A percentile compares a stretch with the other conserved stretches of the same genome.
phyloP scores from a whole-genome alignment of 2,329 filamentous ascomycete genomes.

The Reticulascus tulasneorum region DNA sequence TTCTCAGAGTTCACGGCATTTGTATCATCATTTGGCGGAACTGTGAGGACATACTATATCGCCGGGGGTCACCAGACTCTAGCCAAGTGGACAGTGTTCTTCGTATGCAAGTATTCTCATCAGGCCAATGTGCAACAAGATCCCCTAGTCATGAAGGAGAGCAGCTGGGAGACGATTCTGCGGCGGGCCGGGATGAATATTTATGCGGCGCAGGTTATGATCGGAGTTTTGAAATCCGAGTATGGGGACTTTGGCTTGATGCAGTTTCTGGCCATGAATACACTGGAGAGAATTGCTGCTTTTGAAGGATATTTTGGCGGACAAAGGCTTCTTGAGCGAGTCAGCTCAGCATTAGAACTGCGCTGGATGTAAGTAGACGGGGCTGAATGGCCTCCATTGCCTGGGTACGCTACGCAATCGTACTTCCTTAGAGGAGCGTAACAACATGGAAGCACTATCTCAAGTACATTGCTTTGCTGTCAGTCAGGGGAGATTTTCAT shows the following conservation, averaged over 20 bases:
- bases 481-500: too few species aligned
- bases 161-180: conserved; percentile 34
- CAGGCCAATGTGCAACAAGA: conserved; percentile 23
- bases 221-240: conserved; percentile 19
- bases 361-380: too few species aligned
- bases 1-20: conserved; percentile 51
- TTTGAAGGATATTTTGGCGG: conserved; percentile 23
- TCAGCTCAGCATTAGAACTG: too few species aligned
- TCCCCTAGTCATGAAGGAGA: conserved; percentile 35
- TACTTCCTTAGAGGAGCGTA: too few species aligned
- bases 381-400: too few species aligned
- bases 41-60: conserved; percentile 40
- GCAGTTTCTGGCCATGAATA: conserved; percentile 25
- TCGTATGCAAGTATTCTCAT: conserved; percentile 43
- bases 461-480: too few species aligned
- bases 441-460: too few species aligned
- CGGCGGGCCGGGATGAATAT: conserved; percentile 32
- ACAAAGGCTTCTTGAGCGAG: conserved; percentile 2
- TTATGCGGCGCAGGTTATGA: conserved; percentile 29
- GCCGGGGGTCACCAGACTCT: conserved; percentile 47
- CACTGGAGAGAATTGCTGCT: conserved; percentile 17
- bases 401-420: too few species aligned
- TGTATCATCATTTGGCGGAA: conserved; percentile 32
- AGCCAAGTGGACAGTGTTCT: conserved; percentile 49
- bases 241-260: conserved; percentile 23